phyloP scores from a whole-genome alignment of 805 yeast genomes.

The Wickerhamiella australiensis region DNA sequence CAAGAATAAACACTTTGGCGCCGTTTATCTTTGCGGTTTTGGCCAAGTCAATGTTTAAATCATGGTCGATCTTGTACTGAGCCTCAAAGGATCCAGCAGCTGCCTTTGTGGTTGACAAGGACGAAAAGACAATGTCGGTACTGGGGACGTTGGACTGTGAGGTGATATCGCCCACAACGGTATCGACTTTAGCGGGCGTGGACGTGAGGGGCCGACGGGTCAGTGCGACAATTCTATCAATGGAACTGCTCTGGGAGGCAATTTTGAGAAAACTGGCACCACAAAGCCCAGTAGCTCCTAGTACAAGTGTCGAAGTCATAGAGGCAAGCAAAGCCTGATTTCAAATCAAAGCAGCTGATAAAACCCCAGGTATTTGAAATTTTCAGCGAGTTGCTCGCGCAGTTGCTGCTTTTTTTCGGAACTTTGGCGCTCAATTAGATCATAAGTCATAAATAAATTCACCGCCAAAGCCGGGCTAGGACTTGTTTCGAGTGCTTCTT shows the following conservation, averaged over 20 bases:
- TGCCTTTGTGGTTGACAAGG: constrained; percentile 64
- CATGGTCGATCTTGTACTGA: constrained; percentile 63
- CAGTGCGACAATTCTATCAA: constrained; percentile 36
- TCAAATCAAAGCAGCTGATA: constrained; percentile 12
- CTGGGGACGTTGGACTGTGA: constrained; percentile 25
- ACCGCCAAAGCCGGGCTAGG: constrained; percentile 14
- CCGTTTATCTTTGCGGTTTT: constrained; percentile 63
- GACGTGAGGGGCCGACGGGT: constrained; percentile 18
- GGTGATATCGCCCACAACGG: constrained; percentile 26
- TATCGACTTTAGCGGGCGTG: constrained; percentile 25
- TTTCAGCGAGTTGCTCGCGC: constrained; percentile 4
- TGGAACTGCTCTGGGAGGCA: constrained; percentile 31
- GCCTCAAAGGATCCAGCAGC: constrained; percentile 62
- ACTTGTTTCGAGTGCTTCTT: constrained; percentile 11
- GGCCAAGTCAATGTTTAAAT: constrained; percentile 55
- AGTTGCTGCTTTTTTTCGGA: constrained; percentile 6
- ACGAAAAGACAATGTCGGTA: constrained; percentile 42
- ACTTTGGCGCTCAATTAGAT: constrained; percentile 18
- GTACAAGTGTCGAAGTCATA: constrained; percentile 12
- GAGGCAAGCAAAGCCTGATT: too few relatives aligned
- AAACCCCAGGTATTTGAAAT: constrained; percentile 16
- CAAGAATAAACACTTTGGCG: constrained; percentile 51
- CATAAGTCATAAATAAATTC: constrained; percentile 24
- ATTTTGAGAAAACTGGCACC: constrained; percentile 46
- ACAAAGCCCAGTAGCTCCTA: constrained; percentile 74